A percentile compares a stretch with the other conserved stretches of the same genome.
phyloP scores from a whole-genome alignment of 1,284 basidiomycete species.

The Tilletiopsis washingtonensis region DNA sequence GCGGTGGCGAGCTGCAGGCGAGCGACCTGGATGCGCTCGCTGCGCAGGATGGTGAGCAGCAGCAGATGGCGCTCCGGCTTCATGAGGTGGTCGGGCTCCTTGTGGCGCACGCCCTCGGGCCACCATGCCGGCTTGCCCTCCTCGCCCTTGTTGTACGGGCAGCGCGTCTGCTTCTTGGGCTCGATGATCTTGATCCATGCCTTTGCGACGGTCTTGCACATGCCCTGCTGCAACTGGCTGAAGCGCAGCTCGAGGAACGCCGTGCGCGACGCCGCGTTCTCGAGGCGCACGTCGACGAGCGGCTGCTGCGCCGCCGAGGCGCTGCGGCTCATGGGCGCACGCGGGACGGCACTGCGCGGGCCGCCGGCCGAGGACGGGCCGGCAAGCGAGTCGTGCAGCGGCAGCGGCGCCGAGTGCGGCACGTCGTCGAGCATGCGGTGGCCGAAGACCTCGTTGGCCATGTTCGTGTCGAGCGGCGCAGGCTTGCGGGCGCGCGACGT shows the following conservation, averaged over 20 bases:
- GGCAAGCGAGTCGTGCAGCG: background rate
- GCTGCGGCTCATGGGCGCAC: background rate
- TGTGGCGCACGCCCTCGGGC: constrained; percentile 52
- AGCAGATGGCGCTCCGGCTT: constrained; percentile 50
- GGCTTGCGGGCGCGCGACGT: background rate
- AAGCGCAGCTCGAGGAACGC: constrained; percentile 44
- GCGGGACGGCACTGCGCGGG: background rate
- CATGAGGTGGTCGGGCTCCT: constrained; percentile 54
- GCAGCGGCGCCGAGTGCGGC: constrained; percentile 25
- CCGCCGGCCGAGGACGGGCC: background rate
- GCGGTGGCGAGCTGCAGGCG: constrained; percentile 52
- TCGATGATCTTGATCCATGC: constrained; percentile 51
- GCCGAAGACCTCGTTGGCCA: constrained; percentile 20
- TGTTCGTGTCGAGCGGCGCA: constrained; percentile 20
- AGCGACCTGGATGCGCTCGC: constrained; percentile 47
- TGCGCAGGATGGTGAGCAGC: constrained; percentile 50
- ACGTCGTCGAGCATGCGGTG: background rate
- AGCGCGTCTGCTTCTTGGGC: constrained; percentile 54
- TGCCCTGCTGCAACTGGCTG: constrained; percentile 51
- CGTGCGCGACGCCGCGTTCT: constrained; percentile 22
- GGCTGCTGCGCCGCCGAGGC: background rate
- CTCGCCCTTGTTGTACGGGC: constrained; percentile 55
- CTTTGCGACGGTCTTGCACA: constrained; percentile 54
- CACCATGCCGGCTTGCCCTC: constrained; percentile 53
- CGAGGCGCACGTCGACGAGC: constrained; percentile 5